phyloP scores from a whole-genome alignment of 306 rosid species.

The Corylus heterophylla region DNA sequence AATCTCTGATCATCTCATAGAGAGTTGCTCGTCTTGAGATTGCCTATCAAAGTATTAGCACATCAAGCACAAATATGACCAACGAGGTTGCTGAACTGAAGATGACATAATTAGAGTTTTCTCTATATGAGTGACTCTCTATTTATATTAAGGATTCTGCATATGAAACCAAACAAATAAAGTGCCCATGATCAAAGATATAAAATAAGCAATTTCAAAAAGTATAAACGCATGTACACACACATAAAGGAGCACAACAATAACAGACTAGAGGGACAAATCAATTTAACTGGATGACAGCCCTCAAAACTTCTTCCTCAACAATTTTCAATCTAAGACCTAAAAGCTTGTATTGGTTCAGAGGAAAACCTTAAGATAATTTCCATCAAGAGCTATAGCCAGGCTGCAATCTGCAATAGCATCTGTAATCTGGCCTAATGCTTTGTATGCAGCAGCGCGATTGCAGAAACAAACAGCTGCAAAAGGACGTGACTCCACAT shows the following conservation, averaged over 20 bases:
- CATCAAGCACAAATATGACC: background rate
- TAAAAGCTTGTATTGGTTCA: constrained; percentile 21
- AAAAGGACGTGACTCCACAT: constrained; percentile 83
- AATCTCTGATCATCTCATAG: constrained; percentile 85
- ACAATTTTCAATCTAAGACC: constrained; percentile 12
- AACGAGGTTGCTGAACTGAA: background rate
- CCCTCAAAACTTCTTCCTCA: constrained; percentile 7
- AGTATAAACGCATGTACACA: background rate
- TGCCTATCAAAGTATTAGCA: constrained; percentile 57
- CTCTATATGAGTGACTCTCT: background rate
- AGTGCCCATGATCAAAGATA: background rate
- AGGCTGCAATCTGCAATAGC: constrained; percentile 95
- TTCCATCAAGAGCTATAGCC: constrained; percentile 94
- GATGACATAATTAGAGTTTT: background rate
- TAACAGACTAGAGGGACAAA: background rate
- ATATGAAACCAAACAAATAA: background rate
- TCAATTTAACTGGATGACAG: background rate
- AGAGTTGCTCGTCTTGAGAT: constrained; percentile 86
- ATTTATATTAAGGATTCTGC: background rate
- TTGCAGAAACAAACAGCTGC: constrained; percentile 92
- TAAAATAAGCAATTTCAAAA: background rate
- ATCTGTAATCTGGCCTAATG: constrained; percentile 80
- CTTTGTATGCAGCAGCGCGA: constrained; percentile 97
- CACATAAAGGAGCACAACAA: background rate
- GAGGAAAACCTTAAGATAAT: constrained; percentile 70